phyloP scores from a whole-genome alignment of 1,139 yeast species.

The Magnusiomyces tetraspermus region DNA sequence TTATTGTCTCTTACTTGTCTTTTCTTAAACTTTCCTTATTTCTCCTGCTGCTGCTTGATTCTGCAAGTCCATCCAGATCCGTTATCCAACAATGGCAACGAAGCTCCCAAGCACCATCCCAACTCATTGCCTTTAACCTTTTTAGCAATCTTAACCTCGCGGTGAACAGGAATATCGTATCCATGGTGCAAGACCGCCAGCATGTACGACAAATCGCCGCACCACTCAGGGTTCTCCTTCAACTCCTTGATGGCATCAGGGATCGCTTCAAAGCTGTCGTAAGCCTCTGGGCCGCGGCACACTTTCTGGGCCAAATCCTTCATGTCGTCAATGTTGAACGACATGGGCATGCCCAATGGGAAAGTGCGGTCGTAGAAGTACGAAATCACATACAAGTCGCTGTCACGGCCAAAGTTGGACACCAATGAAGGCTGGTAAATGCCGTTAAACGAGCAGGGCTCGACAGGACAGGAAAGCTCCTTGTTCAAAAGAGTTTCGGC shows the following conservation, averaged over 20 bases:
- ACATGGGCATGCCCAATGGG: conserved; percentile 88
- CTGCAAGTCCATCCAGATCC: conserved; percentile 7
- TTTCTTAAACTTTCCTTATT: too few relatives aligned
- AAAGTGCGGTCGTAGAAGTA: conserved; percentile 83
- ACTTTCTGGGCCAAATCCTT: conserved; percentile 73
- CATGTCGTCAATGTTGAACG: conserved; percentile 79
- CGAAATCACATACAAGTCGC: conserved; percentile 75
- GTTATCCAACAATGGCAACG: conserved; percentile 75
- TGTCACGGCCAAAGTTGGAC: conserved; percentile 53
- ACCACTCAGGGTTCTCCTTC: conserved; percentile 80
- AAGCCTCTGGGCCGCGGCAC: conserved; percentile 68
- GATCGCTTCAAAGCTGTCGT: conserved; percentile 52
- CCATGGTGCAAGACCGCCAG: conserved; percentile 86
- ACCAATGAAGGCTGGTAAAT: conserved; percentile 87
- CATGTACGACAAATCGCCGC: conserved; percentile 84
- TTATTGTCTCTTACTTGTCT: too few relatives aligned
- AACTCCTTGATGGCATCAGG: conserved; percentile 61
- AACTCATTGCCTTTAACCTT: conserved; percentile 80
- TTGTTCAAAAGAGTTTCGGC: conserved; percentile 71
- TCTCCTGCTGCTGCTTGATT: neutral
- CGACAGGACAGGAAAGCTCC: conserved; percentile 55
- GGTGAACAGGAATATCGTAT: conserved; percentile 80
- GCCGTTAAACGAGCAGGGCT: conserved; percentile 89
- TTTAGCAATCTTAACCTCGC: conserved; percentile 88
- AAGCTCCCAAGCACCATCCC: conserved; percentile 99